phyloP scores from a whole-genome alignment of 768 basidiomycete genomes.

The Daedaleopsis sinensis region DNA sequence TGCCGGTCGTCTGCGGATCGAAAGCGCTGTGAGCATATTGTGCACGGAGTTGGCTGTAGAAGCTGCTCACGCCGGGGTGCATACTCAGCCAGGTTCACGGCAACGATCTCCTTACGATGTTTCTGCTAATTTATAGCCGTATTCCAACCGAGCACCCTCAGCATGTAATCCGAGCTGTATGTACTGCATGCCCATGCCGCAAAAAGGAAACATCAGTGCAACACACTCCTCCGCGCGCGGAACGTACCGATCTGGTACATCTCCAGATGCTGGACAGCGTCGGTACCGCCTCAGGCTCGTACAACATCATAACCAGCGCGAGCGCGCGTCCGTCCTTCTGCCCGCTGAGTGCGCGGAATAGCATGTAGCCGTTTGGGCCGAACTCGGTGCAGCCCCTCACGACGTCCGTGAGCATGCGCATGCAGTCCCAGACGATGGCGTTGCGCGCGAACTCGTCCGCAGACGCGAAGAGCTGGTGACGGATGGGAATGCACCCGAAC shows the following conservation, averaged over 20 bases:
- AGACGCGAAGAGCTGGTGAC: conserved; percentile 59
- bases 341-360: conserved; percentile 54
- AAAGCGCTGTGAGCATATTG: not conserved
- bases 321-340: too few relatives aligned
- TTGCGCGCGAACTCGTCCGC: conserved; percentile 45
- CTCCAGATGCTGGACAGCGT: not conserved
- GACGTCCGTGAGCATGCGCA: conserved; percentile 46
- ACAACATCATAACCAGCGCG: conserved; percentile 42
- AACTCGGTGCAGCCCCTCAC: conserved; percentile 51
- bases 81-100: conserved; percentile 59
- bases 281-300: conserved; percentile 44
- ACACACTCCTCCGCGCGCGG: not conserved
- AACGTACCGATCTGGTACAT: not conserved
- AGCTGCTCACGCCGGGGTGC: conserved; percentile 50
- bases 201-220: not conserved
- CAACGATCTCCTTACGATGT: conserved; percentile 76
- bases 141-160: conserved; percentile 68
- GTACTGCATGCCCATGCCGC: conserved; percentile 77
- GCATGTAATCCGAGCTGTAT: conserved; percentile 58
- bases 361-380: conserved; percentile 60
- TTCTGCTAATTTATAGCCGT: conserved; percentile 48
- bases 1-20: conserved; percentile 36
- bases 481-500: conserved; percentile 65
- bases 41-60: not conserved
- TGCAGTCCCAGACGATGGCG: conserved; percentile 60